phyloP scores from a whole-genome alignment of 139 green algal species.

The Coccomyxa sp. region DNA sequence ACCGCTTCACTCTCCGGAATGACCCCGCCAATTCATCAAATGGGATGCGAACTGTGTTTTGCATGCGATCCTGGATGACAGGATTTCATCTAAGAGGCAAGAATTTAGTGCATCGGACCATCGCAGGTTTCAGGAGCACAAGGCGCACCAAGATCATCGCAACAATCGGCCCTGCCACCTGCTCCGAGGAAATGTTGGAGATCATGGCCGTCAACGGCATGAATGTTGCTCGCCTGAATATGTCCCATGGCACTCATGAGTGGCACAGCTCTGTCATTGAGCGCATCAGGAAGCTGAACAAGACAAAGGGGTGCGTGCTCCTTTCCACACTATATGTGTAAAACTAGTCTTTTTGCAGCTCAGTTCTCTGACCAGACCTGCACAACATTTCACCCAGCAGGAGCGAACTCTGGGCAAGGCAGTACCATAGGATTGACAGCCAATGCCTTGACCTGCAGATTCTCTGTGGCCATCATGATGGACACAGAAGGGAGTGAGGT shows the following conservation, averaged over 20 bases:
- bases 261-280: constrained; percentile 62
- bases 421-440: too few species aligned
- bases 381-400: too few species aligned
- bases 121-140: constrained; percentile 40
- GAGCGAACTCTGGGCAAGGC: too few species aligned
- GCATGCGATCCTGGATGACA: neutral
- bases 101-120: neutral
- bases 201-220: constrained; percentile 53
- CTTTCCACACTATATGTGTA: neutral
- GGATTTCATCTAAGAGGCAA: neutral
- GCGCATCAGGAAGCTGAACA: constrained; percentile 63
- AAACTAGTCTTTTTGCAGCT: neutral
- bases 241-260: constrained; percentile 55
- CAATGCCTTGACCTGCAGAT: constrained; percentile 21
- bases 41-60: neutral
- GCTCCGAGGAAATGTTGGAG: constrained; percentile 45
- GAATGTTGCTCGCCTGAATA: constrained; percentile 66
- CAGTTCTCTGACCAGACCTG: neutral
- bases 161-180: constrained; percentile 66
- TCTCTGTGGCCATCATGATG: constrained; percentile 72
- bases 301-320: constrained; percentile 56
- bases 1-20: neutral
- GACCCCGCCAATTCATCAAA: neutral
- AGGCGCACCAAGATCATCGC: constrained; percentile 67
- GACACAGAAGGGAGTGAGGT: constrained; percentile 86